Evolutionary conservation across 805 yeast species (phyloP).

Genomic region (Saccharomycopsis sp.): DNA sequence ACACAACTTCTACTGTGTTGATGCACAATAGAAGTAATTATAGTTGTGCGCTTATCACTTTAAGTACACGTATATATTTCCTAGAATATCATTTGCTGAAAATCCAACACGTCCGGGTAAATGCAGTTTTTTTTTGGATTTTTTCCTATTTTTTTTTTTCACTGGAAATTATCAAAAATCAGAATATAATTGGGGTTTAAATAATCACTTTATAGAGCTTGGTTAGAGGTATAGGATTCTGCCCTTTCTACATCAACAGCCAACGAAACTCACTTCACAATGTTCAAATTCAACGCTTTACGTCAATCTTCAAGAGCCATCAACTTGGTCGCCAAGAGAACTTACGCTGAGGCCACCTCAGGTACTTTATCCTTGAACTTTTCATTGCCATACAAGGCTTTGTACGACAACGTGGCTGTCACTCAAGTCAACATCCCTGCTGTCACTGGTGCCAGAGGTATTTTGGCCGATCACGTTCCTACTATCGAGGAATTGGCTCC

Average conservation of each 20-base stretch:
- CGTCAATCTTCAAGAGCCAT: conserved; percentile 47
- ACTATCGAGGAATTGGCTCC: conserved; percentile 93
- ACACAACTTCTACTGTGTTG: too few species aligned
- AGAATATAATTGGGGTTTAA: background rate
- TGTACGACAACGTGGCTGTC: conserved; percentile 43
- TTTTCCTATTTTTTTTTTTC: background rate
- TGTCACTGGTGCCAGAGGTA: conserved; percentile 92
- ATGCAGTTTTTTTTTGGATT: background rate
- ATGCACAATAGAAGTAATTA: too few species aligned
- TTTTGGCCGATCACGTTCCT: conserved; percentile 96
- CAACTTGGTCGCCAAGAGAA: conserved; percentile 58
- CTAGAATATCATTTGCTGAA: conserved; percentile 1
- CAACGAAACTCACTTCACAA: conserved; percentile 24
- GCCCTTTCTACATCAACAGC: background rate
- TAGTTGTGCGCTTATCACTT: background rate
- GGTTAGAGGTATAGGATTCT: background rate
- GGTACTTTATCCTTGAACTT: conserved; percentile 81
- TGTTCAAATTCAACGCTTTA: conserved; percentile 55
- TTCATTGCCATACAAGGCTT: conserved; percentile 80
- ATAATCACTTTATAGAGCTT: background rate
- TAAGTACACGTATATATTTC: background rate
- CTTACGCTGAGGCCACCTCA: conserved; percentile 81
- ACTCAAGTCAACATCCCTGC: conserved; percentile 93
- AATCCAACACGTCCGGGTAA: background rate
- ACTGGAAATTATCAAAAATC: background rate